Evolutionary conservation across 495 filamentous ascomycete genomes (phyloP).

Genomic region (Daldinia decipiens): DNA sequence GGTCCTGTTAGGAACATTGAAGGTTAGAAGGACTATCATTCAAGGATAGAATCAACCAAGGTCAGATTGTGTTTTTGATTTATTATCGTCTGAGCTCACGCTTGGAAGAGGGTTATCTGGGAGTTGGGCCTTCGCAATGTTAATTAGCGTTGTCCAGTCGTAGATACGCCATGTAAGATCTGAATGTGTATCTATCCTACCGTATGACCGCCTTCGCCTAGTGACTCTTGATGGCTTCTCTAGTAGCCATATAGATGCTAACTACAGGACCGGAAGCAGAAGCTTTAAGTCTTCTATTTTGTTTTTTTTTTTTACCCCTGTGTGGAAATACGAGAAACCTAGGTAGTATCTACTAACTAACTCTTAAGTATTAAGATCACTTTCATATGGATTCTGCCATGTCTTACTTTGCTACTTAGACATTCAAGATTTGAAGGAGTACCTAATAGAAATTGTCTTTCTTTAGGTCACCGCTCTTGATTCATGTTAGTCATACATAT

Average conservation of each 20-base stretch:
- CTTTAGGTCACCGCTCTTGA: background rate
- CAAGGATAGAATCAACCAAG: background rate
- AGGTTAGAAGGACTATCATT: constrained; percentile 2
- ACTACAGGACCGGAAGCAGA: background rate
- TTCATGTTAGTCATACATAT: background rate
- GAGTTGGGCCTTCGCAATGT: background rate
- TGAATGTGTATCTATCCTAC: background rate
- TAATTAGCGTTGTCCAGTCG: background rate
- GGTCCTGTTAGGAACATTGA: background rate
- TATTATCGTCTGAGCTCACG: background rate
- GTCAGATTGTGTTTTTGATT: constrained; percentile 1
- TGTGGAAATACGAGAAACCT: background rate
- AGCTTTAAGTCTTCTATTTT: background rate
- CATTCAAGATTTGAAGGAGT: background rate
- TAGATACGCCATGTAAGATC: background rate
- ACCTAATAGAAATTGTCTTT: background rate
- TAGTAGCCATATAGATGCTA: background rate
- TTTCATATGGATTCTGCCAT: background rate
- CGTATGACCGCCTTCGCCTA: background rate
- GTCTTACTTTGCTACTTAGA: background rate
- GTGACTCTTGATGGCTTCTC: background rate
- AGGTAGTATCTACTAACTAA: background rate
- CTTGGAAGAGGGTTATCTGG: background rate
- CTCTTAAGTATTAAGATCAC: background rate
- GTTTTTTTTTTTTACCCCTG: background rate